A percentile compares a stretch with the other conserved stretches of the same genome.
Evolutionary conservation across 768 basidiomycete genomes (phyloP).

Genomic region (Mycena galopus): DNA sequence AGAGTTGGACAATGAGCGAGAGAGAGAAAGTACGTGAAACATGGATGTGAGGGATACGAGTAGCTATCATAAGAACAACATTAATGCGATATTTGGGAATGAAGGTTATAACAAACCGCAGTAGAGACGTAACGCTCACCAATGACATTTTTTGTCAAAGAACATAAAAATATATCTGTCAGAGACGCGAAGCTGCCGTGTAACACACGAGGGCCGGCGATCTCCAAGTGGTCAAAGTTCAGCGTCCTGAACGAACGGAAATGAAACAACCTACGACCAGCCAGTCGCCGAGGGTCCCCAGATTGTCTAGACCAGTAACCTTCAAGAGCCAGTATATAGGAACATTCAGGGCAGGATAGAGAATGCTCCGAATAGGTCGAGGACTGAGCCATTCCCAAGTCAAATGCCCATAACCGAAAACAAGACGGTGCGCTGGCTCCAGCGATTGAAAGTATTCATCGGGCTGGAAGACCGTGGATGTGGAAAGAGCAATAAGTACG

Average conservation of each 20-base stretch:
- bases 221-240: slow-evolving; percentile 55
- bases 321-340: slow-evolving; percentile 83
- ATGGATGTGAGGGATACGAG: slow-evolving; percentile 87
- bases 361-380: slow-evolving; percentile 80
- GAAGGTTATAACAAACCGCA: slow-evolving; percentile 66
- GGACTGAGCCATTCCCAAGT: slow-evolving; percentile 96
- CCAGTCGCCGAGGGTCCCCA: slow-evolving; percentile 50
- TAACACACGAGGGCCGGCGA: slow-evolving; percentile 78
- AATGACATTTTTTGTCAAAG: slow-evolving; percentile 68
- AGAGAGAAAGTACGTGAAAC: slow-evolving; percentile 87
- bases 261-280: slow-evolving; percentile 71
- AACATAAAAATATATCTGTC: slow-evolving; percentile 82
- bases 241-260: slow-evolving; percentile 12
- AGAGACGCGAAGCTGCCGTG: slow-evolving; percentile 83
- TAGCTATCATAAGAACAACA: slow-evolving; percentile 58
- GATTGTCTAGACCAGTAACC: slow-evolving; percentile 62
- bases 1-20: slow-evolving; percentile 93
- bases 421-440: slow-evolving; percentile 89
- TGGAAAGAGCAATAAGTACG: slow-evolving; percentile 73
- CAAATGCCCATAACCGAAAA: slow-evolving; percentile 92
- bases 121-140: slow-evolving; percentile 69
- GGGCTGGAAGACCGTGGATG: slow-evolving; percentile 93
- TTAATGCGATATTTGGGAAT: neutral
- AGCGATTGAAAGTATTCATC: slow-evolving; percentile 97
- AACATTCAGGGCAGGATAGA: slow-evolving; percentile 87